Evolutionary conservation across 169 alveolate species (phyloP).

Genomic region (Fabrea salina): DNA sequence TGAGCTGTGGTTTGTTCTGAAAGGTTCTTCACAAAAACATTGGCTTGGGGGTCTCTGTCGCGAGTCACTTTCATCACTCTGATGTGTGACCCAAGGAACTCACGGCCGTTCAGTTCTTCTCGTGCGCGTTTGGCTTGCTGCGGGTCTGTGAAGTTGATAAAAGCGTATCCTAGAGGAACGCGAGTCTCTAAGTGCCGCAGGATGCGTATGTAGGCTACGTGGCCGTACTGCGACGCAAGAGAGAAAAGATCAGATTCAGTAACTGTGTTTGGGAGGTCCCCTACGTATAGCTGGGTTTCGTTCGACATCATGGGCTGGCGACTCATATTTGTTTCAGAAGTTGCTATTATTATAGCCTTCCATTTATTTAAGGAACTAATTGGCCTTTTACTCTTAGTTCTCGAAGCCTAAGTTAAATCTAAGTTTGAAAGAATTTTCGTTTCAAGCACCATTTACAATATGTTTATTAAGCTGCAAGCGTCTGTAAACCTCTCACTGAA

Average conservation of each 20-base stretch:
- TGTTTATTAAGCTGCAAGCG: neutral
- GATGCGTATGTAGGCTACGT: neutral
- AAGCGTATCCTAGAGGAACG: constrained; percentile 24
- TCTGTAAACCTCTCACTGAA: neutral
- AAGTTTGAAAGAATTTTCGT: too few species aligned
- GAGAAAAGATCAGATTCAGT: neutral
- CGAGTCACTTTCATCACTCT: constrained; percentile 12
- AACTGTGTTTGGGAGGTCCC: neutral
- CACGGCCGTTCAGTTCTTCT: constrained; percentile 8
- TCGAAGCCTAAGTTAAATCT: too few species aligned
- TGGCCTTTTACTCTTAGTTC: too few species aligned
- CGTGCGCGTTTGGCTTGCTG: neutral
- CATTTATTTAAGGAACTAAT: too few species aligned
- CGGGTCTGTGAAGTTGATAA: neutral
- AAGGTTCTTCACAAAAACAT: constrained; percentile 9
- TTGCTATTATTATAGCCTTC: neutral
- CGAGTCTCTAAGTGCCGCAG: constrained; percentile 3
- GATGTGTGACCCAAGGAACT: neutral
- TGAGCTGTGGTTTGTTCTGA: constrained; percentile 3
- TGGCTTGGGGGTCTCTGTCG: constrained; percentile 25
- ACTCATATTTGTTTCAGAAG: neutral
- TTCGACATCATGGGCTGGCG: neutral
- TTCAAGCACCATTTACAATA: too few species aligned
- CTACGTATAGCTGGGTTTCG: neutral
- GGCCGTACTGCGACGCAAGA: neutral